A percentile compares a stretch with the other conserved stretches of the same genome.
These are phyloP conservation scores for Atalantia buxifolia DNA, from an alignment of 345 rosid genomes.

Conservation along the genomic window DNA sequence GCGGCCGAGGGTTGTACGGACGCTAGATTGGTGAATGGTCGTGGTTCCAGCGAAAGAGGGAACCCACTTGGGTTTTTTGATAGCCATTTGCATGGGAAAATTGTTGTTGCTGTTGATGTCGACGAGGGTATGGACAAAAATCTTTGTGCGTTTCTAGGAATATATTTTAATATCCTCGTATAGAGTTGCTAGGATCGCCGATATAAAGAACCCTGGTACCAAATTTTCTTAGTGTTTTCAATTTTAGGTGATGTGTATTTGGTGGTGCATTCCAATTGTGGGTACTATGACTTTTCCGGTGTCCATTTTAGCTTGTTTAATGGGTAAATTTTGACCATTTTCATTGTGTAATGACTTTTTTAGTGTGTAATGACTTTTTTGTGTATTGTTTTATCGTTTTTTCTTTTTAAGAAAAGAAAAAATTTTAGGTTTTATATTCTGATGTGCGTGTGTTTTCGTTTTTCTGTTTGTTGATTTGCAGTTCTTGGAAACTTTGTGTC, in stretches of 20 bases:
- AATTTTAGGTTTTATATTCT: neutral
- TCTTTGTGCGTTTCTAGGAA: neutral
- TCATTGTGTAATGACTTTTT: neutral
- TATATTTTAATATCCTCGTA: neutral
- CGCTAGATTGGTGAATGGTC: slow-evolving; percentile 39
- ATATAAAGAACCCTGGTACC: neutral
- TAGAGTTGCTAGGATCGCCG: neutral
- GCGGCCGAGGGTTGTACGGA: slow-evolving; percentile 22
- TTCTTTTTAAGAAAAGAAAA: neutral
- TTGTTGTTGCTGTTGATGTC: slow-evolving; percentile 89
- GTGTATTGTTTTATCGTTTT: neutral
- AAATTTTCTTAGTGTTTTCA: neutral
- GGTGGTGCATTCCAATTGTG: neutral
- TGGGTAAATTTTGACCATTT: neutral
- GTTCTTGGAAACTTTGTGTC: slow-evolving; percentile 95
- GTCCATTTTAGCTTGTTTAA: neutral
- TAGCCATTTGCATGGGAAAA: slow-evolving; percentile 38
- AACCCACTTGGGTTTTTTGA: slow-evolving; percentile 39
- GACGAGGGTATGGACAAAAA: slow-evolving; percentile 65
- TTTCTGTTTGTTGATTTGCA: slow-evolving; percentile 30
- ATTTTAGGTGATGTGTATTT: neutral
- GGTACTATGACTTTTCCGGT: neutral
- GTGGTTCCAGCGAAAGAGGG: slow-evolving; percentile 35
- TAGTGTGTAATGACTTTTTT: neutral
- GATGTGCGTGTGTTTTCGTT: slow-evolving; percentile 1